These are phyloP conservation scores for Cercospora sp. DNA, from an alignment of 2,329 filamentous ascomycete genomes.

Conservation along the genomic window DNA sequence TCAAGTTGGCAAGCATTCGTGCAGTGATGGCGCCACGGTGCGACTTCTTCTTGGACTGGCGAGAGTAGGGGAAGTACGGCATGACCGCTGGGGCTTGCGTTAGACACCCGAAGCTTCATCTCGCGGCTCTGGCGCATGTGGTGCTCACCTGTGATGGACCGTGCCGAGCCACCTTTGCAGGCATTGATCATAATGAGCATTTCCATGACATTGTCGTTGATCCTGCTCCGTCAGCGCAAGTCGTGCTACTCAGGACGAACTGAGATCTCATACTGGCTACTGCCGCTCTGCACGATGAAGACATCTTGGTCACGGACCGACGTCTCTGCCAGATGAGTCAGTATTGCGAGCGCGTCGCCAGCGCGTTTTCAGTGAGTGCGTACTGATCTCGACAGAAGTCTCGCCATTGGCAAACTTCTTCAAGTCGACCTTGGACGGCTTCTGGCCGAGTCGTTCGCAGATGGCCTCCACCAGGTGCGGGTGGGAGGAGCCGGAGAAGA, in stretches of 20 bases:
- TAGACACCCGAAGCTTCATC: background rate
- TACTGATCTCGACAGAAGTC: conserved; percentile 67
- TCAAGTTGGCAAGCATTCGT: conserved; percentile 92
- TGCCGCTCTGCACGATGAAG: conserved; percentile 97
- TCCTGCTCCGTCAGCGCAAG: conserved; percentile 49
- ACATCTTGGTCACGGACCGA: conserved; percentile 96
- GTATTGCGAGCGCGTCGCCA: conserved; percentile 12
- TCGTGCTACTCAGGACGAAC: conserved; percentile 13
- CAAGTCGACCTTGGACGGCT: conserved; percentile 60
- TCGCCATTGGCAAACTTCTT: conserved; percentile 70
- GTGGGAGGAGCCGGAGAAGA: conserved; percentile 68
- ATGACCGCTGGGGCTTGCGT: conserved; percentile 64
- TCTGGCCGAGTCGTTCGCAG: conserved; percentile 64
- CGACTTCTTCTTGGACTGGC: conserved; percentile 98
- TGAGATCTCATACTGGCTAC: conserved; percentile 61
- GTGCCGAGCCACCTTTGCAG: conserved; percentile 95
- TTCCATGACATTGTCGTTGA: conserved; percentile 99
- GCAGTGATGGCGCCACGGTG: conserved; percentile 95
- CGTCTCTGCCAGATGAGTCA: conserved; percentile 45
- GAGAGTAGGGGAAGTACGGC: conserved; percentile 98
- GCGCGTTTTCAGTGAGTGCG: conserved; percentile 23
- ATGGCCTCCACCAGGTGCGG: conserved; percentile 64
- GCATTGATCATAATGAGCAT: conserved; percentile 91
- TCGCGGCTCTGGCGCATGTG: background rate
- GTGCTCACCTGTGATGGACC: conserved; percentile 84